Conservation (phyloP, 805 yeast genomes). For the Sugiyamaella smithiae region DNA sequence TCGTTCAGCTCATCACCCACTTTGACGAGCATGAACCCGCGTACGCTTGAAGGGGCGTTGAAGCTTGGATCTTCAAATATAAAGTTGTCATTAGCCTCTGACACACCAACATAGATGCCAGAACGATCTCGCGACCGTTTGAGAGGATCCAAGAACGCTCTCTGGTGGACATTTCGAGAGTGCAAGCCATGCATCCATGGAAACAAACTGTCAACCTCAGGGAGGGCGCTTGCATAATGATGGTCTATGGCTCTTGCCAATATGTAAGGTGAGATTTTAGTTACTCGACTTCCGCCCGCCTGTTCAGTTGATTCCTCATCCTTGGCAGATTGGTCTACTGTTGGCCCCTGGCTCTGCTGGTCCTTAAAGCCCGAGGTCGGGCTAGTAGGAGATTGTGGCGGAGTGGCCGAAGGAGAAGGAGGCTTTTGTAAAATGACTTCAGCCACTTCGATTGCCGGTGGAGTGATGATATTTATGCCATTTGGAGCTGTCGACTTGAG, state of each 20-base stretch:
- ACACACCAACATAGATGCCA: conserved; percentile 30
- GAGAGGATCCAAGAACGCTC: conserved; percentile 40
- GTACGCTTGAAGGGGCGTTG: conserved; percentile 20
- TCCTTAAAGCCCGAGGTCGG: too few relatives aligned
- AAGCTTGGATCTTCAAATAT: conserved; percentile 26
- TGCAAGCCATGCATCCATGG: conserved; percentile 91
- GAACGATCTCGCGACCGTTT: conserved; percentile 25
- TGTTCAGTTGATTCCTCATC: conserved; percentile 6
- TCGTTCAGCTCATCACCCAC: conserved; percentile 24
- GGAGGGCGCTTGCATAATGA: conserved; percentile 41
- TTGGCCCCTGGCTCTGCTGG: too few relatives aligned
- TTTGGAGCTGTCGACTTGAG: neutral
- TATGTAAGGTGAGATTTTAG: conserved; percentile 16
- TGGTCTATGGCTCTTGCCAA: conserved; percentile 27
- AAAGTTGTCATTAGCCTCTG: conserved; percentile 24
- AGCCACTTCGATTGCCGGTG: neutral
- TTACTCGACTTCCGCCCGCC: neutral
- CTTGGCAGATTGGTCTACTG: conserved; percentile 4
- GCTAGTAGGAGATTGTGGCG: neutral
- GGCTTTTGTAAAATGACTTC: neutral
- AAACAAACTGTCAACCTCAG: conserved; percentile 66
- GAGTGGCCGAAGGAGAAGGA: neutral
- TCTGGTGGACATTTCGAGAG: conserved; percentile 52
- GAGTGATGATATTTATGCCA: neutral
- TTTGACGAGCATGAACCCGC: conserved; percentile 29